Percentiles rank a stretch among this genome's conserved stretches.
Evolutionary conservation across 495 filamentous ascomycete species (phyloP).

Genomic region (Penicillium pancosmium): DNA sequence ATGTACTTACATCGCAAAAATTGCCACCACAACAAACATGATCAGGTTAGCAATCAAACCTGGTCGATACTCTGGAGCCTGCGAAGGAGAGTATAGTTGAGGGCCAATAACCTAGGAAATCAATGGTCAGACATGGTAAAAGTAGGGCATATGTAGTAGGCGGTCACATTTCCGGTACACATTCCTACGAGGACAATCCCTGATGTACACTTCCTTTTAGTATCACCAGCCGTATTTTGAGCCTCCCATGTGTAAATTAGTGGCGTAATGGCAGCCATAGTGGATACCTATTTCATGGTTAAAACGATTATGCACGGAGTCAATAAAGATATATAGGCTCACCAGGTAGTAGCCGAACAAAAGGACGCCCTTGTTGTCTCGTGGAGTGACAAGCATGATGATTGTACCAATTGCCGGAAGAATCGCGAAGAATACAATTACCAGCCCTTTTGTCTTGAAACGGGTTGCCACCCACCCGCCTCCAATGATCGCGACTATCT

Average conservation of each 20-base stretch:
- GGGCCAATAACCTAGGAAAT: constrained; percentile 19
- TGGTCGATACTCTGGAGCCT: constrained; percentile 29
- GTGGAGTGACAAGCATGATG: constrained; percentile 26
- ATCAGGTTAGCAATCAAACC: constrained; percentile 31
- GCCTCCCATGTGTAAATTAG: constrained; percentile 33
- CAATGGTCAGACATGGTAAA: not conserved
- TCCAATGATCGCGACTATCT: constrained; percentile 45
- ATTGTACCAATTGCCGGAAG: constrained; percentile 25
- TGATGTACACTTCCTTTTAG: constrained; percentile 31
- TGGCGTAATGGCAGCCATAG: constrained; percentile 29
- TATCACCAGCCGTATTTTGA: constrained; percentile 35
- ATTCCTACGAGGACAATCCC: constrained; percentile 28
- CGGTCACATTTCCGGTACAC: constrained; percentile 28
- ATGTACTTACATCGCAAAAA: constrained; percentile 24
- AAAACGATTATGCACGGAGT: no score
- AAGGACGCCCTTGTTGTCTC: constrained; percentile 29
- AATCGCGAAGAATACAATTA: constrained; percentile 19
- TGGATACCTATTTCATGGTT: constrained; percentile 20
- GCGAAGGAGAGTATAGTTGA: constrained; percentile 24
- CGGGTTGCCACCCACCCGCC: constrained; percentile 48
- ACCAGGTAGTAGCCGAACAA: constrained; percentile 34
- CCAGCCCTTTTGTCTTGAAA: constrained; percentile 22
- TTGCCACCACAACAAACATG: constrained; percentile 27
- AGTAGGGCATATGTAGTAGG: not conserved
- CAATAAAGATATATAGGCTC: not conserved